These are phyloP conservation scores for Saturnispora mendoncae DNA, from an alignment of 805 yeast genomes.

Conservation along the genomic window DNA sequence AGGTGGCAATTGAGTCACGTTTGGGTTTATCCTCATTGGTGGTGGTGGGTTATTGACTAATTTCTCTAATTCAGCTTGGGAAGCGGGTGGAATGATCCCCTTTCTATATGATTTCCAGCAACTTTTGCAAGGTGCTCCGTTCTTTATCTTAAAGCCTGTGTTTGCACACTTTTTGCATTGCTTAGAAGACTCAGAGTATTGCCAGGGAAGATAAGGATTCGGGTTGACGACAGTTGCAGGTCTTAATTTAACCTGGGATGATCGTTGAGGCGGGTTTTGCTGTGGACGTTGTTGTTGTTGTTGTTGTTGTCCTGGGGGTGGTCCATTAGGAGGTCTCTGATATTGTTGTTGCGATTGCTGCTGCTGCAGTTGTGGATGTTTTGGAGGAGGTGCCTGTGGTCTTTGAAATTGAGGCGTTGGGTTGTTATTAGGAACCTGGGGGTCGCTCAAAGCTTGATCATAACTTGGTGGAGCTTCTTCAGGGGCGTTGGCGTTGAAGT, in stretches of 20 bases:
- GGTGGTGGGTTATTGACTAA: slow-evolving; percentile 13
- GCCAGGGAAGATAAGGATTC: slow-evolving; percentile 48
- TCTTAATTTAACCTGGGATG: slow-evolving; percentile 1
- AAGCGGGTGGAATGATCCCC: slow-evolving; percentile 17
- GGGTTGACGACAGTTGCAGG: slow-evolving; percentile 20
- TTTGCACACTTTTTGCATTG: slow-evolving; percentile 64
- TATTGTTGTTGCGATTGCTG: background rate
- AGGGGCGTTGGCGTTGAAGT: slow-evolving; percentile 14
- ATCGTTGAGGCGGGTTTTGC: background rate
- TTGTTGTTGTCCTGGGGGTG: slow-evolving; percentile 1
- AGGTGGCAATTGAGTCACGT: slow-evolving; percentile 22
- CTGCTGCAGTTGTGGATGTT: slow-evolving; percentile 1
- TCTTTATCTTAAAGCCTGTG: slow-evolving; percentile 55
- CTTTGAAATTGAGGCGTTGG: slow-evolving; percentile 13
- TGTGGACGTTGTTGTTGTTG: background rate
- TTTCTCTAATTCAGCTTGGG: slow-evolving; percentile 10
- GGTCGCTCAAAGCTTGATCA: slow-evolving; percentile 30
- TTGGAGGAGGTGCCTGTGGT: slow-evolving; percentile 7
- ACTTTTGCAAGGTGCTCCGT: slow-evolving; percentile 55
- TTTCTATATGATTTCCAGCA: slow-evolving; percentile 57
- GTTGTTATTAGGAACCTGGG: slow-evolving; percentile 12
- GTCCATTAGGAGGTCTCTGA: slow-evolving; percentile 4
- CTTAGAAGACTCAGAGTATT: slow-evolving; percentile 48
- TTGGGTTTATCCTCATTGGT: slow-evolving; percentile 20
- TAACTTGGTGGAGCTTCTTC: slow-evolving; percentile 38